These are phyloP conservation scores for Suillus variegatus DNA, from an alignment of 768 basidiomycete genomes.

Conservation along the genomic window DNA sequence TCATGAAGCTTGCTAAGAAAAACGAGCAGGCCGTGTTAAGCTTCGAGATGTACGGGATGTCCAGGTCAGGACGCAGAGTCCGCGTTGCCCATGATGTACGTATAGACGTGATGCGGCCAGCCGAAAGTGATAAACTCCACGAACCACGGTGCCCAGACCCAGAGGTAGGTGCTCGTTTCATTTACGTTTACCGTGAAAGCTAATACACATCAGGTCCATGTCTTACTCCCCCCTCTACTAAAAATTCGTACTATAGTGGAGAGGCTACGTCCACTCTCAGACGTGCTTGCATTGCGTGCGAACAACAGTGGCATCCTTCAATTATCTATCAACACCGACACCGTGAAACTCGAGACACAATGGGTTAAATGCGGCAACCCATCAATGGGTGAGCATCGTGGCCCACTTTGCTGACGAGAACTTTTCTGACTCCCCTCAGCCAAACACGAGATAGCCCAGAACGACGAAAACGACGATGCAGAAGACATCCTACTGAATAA, in stretches of 20 bases:
- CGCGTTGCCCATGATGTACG: constrained; percentile 78
- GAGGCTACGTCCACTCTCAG: constrained; percentile 67
- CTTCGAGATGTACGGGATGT: constrained; percentile 71
- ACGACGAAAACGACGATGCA: constrained; percentile 29
- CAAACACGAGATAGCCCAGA: constrained; percentile 20
- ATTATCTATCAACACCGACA: constrained; percentile 63
- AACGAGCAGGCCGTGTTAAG: constrained; percentile 75
- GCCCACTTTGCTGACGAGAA: constrained; percentile 1
- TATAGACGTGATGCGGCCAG: constrained; percentile 77
- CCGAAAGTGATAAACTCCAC: constrained; percentile 67
- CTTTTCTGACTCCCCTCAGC: neutral
- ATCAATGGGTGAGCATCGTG: constrained; percentile 40
- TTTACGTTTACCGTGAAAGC: neutral
- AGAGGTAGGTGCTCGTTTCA: constrained; percentile 53
- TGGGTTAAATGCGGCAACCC: constrained; percentile 79
- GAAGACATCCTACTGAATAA: constrained; percentile 37
- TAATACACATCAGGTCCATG: constrained; percentile 56
- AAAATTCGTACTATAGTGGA: constrained; percentile 82
- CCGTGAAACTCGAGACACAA: constrained; percentile 74
- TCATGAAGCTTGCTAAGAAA: constrained; percentile 88
- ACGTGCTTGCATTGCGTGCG: constrained; percentile 67
- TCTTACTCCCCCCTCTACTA: constrained; percentile 71
- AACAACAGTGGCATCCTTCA: constrained; percentile 61
- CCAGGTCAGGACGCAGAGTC: constrained; percentile 62
- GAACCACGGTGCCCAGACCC: constrained; percentile 89